Conservation (phyloP, 768 basidiomycete species). For the Rhodosporidiobolus odoratus region DNA sequence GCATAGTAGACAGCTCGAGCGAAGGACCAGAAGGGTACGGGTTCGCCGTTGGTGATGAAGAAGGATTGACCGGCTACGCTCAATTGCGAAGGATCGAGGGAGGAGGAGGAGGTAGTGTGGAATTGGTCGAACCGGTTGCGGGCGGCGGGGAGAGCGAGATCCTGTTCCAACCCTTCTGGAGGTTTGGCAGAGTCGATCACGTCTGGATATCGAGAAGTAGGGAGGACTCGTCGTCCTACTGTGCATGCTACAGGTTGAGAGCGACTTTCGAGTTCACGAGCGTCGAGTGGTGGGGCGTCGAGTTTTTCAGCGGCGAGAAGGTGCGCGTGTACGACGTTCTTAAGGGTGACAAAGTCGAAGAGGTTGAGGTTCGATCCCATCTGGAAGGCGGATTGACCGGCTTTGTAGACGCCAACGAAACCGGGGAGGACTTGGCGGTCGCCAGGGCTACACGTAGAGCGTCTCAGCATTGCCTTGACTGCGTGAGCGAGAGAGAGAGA, state of each 20-base stretch:
- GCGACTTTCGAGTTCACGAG: conserved; percentile 47
- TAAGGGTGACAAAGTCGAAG: conserved; percentile 93
- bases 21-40: conserved; percentile 93
- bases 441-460: conserved; percentile 62
- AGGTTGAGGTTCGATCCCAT: conserved; percentile 88
- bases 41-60: conserved; percentile 97
- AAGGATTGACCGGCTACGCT: conserved; percentile 81
- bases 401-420: conserved; percentile 67
- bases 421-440: conserved; percentile 80
- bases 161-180: neutral
- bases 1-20: conserved; percentile 68
- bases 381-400: conserved; percentile 80
- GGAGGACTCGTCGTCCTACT: neutral
- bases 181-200: neutral
- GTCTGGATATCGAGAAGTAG: conserved; percentile 6
- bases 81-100: no score
- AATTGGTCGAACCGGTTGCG: conserved; percentile 33
- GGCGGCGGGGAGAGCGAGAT: conserved; percentile 14
- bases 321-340: conserved; percentile 88
- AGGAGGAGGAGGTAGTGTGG: neutral
- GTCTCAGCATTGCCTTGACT: no score
- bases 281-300: conserved; percentile 38
- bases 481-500: neutral
- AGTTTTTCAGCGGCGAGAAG: conserved; percentile 88
- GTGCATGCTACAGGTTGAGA: conserved; percentile 41